phyloP scores from a whole-genome alignment of 2,329 filamentous ascomycete species.

The Cryphonectria nitschkei region DNA sequence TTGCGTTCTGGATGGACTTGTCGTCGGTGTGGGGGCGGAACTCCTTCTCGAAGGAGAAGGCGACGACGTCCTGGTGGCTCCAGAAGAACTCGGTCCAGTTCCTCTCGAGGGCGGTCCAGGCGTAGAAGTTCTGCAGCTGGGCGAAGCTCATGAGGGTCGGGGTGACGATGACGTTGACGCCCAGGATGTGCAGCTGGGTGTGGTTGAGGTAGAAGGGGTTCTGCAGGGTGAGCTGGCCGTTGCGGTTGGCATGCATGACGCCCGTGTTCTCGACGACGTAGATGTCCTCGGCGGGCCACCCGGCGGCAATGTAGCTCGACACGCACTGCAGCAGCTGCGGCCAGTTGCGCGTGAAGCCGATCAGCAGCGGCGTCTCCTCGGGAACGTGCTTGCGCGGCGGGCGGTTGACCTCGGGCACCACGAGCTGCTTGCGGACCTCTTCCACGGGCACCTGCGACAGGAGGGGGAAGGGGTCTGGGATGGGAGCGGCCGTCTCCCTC shows the following conservation, averaged over 20 bases:
- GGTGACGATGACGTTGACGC: constrained; percentile 54
- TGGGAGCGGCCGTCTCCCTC: constrained; percentile 34
- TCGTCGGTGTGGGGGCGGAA: constrained; percentile 38
- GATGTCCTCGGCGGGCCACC: constrained; percentile 58
- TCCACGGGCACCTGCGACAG: constrained; percentile 38
- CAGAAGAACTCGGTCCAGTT: constrained; percentile 57
- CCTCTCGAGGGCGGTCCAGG: constrained; percentile 47
- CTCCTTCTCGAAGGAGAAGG: constrained; percentile 47
- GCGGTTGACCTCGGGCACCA: constrained; percentile 37
- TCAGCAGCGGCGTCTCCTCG: constrained; percentile 46
- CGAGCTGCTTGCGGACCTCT: constrained; percentile 27
- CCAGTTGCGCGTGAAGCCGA: constrained; percentile 59
- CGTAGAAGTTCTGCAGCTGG: constrained; percentile 58
- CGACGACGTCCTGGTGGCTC: constrained; percentile 56
- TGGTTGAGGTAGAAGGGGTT: constrained; percentile 61
- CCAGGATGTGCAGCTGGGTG: constrained; percentile 48
- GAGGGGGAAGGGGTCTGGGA: constrained; percentile 45
- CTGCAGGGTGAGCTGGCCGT: constrained; percentile 48
- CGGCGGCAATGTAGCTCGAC: constrained; percentile 56
- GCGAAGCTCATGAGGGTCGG: constrained; percentile 56
- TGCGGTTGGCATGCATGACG: constrained; percentile 51
- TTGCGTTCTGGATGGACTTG: constrained; percentile 43
- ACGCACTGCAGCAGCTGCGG: constrained; percentile 56
- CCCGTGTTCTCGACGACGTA: constrained; percentile 60
- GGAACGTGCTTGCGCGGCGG: constrained; percentile 40